These are phyloP conservation scores for Purshia tridentata DNA, from an alignment of 306 rosid genomes.

Conservation along the genomic window DNA sequence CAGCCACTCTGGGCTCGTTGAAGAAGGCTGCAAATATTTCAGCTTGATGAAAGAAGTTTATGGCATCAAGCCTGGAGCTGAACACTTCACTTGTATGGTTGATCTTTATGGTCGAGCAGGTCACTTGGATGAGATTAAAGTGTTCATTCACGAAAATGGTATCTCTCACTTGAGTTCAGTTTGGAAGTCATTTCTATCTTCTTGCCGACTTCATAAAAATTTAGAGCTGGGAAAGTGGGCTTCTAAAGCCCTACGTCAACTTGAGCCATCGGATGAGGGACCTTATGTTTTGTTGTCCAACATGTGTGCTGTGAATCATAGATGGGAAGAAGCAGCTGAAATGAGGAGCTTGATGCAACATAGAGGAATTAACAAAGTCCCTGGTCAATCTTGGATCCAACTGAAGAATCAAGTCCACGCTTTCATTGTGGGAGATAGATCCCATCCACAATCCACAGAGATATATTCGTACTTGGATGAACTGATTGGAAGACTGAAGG, in stretches of 20 bases:
- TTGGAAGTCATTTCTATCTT: constrained; percentile 72
- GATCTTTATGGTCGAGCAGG: constrained; percentile 95
- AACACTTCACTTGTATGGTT: constrained; percentile 82
- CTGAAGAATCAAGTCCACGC: constrained; percentile 61
- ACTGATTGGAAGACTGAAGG: constrained; percentile 65
- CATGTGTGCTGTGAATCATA: constrained; percentile 50
- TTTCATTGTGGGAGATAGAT: constrained; percentile 59
- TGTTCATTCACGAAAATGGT: constrained; percentile 51
- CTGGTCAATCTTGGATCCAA: constrained; percentile 87
- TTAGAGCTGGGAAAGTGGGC: constrained; percentile 72
- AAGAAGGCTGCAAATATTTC: constrained; percentile 68
- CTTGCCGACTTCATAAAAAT: constrained; percentile 68
- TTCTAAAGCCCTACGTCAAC: constrained; percentile 53
- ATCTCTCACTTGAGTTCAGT: constrained; percentile 63
- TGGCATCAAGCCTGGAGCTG: constrained; percentile 57
- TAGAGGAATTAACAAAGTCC: constrained; percentile 68
- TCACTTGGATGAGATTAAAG: constrained; percentile 52
- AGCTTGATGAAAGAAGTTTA: constrained; percentile 70
- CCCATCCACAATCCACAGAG: constrained; percentile 44
- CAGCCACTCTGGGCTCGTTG: constrained; percentile 75
- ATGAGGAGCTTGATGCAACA: constrained; percentile 63
- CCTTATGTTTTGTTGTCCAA: constrained; percentile 66
- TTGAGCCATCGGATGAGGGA: constrained; percentile 65
- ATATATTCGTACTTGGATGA: constrained; percentile 56
- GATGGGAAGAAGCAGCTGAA: constrained; percentile 76